Evolutionary conservation across 108 stramenopile genomes (phyloP).

Genomic region (Epipyxis sp.): DNA sequence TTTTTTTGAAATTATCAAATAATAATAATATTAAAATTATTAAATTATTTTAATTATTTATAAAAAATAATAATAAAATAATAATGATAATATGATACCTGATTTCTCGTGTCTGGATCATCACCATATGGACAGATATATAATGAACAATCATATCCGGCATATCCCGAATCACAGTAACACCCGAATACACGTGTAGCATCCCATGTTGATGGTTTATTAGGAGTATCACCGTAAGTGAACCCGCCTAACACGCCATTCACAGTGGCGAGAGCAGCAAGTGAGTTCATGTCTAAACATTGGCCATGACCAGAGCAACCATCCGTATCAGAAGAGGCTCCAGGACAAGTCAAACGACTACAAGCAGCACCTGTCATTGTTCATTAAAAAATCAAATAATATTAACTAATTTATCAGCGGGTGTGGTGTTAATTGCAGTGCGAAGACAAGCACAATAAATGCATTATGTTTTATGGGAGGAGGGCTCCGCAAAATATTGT

Average conservation of each 20-base stretch:
- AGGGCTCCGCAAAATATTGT: no score
- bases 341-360: constrained; percentile 56
- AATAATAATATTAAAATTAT: no score
- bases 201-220: constrained; percentile 41
- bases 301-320: constrained; percentile 55
- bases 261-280: constrained; percentile 42
- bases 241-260: constrained; percentile 32
- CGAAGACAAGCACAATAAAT: no score
- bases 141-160: constrained; percentile 27
- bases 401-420: constrained; percentile 5
- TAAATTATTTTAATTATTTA: no score
- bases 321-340: background rate
- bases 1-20: no score
- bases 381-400: background rate
- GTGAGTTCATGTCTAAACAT: constrained; percentile 52
- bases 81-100: constrained; percentile 31
- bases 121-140: constrained; percentile 50
- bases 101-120: constrained; percentile 54
- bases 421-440: no score
- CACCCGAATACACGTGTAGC: constrained; percentile 36
- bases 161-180: constrained; percentile 28
- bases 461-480: no score
- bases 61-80: no score
- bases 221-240: constrained; percentile 48
- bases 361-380: constrained; percentile 20